A percentile compares a stretch with the other conserved stretches of the same genome.
phyloP scores from a whole-genome alignment of 1,139 yeast genomes.

The Fermentozyma sake region DNA sequence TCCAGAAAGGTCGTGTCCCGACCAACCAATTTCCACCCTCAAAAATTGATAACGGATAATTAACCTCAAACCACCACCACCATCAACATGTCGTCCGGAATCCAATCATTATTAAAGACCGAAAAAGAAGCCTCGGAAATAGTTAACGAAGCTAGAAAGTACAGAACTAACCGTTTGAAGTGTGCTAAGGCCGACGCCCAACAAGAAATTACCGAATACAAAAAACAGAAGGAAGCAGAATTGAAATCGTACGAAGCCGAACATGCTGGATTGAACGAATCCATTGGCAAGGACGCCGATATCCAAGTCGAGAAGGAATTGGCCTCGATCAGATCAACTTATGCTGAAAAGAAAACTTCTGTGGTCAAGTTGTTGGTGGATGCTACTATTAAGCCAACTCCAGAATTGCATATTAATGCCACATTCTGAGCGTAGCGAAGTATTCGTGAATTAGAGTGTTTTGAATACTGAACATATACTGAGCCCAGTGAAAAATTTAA shows the following conservation, averaged over 20 bases:
- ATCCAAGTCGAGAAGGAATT: conserved; percentile 56
- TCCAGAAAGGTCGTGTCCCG: conserved; percentile 2
- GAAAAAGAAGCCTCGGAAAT: conserved; percentile 96
- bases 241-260: conserved; percentile 66
- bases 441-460: neutral
- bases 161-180: conserved; percentile 84
- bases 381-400: conserved; percentile 75
- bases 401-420: conserved; percentile 81
- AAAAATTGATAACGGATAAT: conserved; percentile 2
- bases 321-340: conserved; percentile 57
- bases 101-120: conserved; percentile 48
- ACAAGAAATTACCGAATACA: conserved; percentile 82
- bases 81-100: conserved; percentile 21
- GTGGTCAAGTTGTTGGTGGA: conserved; percentile 77
- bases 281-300: conserved; percentile 72
- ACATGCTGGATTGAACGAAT: conserved; percentile 63
- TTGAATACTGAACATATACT: no score
- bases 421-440: neutral
- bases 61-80: conserved; percentile 4
- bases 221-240: conserved; percentile 78
- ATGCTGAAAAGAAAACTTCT: conserved; percentile 54
- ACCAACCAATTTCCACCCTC: neutral
- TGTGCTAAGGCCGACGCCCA: conserved; percentile 94
- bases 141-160: conserved; percentile 81
- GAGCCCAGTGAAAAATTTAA: no score